These are phyloP conservation scores for Orbilia javanica DNA, from an alignment of 2,329 filamentous ascomycete genomes.

Conservation along the genomic window DNA sequence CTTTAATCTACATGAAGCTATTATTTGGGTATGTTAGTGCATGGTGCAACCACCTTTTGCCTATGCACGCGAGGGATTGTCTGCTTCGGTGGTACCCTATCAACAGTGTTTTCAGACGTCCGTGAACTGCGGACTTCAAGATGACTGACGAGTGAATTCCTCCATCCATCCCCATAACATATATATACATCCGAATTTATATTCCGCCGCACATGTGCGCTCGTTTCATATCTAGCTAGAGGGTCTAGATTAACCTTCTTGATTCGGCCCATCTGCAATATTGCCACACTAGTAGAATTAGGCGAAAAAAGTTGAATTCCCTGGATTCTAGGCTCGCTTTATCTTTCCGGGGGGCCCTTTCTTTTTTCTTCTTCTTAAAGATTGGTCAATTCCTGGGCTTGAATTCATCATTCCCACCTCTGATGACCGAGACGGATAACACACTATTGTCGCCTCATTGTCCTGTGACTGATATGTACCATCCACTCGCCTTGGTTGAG, in stretches of 20 bases:
- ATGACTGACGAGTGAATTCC: slow-evolving; percentile 20
- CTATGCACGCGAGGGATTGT: slow-evolving; percentile 9
- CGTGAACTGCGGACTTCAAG: slow-evolving; percentile 3
- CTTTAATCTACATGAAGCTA: slow-evolving; percentile 22
- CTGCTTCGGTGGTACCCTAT: slow-evolving; percentile 13
- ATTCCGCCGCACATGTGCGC: slow-evolving; percentile 1
- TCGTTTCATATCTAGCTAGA: neutral
- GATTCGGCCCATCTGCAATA: neutral
- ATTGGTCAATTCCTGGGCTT: neutral
- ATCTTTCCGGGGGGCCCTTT: neutral
- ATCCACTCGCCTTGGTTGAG: neutral
- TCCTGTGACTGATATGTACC: neutral
- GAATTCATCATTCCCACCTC: neutral
- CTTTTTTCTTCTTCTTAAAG: neutral
- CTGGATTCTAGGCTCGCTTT: slow-evolving; percentile 1
- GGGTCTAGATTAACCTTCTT: slow-evolving; percentile 20
- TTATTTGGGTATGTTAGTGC: slow-evolving; percentile 19
- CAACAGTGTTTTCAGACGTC: neutral
- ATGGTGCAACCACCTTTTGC: slow-evolving; percentile 28
- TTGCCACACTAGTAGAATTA: slow-evolving; percentile 12
- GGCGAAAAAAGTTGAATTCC: slow-evolving; percentile 2
- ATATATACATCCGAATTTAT: slow-evolving; percentile 14
- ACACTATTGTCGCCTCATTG: neutral
- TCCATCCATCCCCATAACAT: slow-evolving; percentile 24
- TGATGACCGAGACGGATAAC: neutral